Evolutionary conservation across 129 eudicot genomes (phyloP), one percentile per base, ranked within the genome.

Genomic region (Cynara cardunculus): DNA sequence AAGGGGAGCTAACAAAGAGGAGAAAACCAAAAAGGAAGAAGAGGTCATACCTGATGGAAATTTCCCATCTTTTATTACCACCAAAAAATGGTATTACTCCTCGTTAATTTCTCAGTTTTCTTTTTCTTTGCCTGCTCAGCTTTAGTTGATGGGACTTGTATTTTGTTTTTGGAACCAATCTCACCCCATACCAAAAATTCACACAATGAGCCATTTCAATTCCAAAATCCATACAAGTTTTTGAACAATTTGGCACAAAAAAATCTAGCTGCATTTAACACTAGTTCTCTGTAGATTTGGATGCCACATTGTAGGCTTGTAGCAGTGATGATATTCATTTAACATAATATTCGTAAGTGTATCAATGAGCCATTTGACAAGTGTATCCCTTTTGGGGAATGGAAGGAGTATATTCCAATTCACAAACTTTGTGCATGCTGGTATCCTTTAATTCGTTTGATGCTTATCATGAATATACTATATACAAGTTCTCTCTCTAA

Each of bases 1-100:
- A 92, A 92, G 97, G 86, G 97, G 88, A 18, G 67, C 89, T 76
- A 89, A 74, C 78, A 94, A 84, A 84, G 96, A 90, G 82, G 97
- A 87, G 80, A 89, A 79, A 83, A n/a, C 80, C 19, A 85, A 79
- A 87, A 89, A 92, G 70, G 91, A 90, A 87, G 98, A 87, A 80
- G 91, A 82, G 26, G 78, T 78, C 24, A 53, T 82, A 75, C 88
- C 97, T 68, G 81, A 89, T 76, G 93, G 89, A 73, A 87, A 84
- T 73, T 92, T 90, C 81, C 84, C 87, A 71, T 64, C 95, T 78
- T 84, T 84, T 59, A 62, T 53, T 78, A 75, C 84, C 39, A 79
- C 83, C 56, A 89, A 86, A 83, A 92, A 86, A 87, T 92, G 98
- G 98, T 94, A 91, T 18, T 66, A 68, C 35, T 79, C 8, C 13